Base-by-base conservation (phyloP, 257 asterid genomes). In the Solanum paucissectum region DNA sequence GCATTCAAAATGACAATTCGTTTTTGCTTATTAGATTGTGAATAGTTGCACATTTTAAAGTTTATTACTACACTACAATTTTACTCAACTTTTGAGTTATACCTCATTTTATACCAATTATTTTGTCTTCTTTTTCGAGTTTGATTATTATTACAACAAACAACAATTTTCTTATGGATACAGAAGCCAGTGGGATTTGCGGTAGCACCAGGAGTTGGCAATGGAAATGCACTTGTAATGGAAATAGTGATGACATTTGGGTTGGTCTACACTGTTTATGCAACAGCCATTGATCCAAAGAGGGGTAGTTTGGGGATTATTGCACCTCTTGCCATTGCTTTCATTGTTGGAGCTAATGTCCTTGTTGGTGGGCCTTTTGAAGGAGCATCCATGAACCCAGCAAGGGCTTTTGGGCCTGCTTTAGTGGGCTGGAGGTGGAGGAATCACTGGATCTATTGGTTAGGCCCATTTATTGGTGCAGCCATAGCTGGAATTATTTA, bases 391-490 rank as follows among this genome's bases (percentile, higher is more conserved):
- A 97, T 95, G 99, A 97, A 97, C 88, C 99, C 98, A 0, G 99
- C 99, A 0, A 88, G 98, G 79, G 99, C 99, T 0, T 97, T 97
- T 18, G 99, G 99, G 25, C 99, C 99, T 0, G 98, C 99, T 0
- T 83, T 97, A 38, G 95, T 96, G 46, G 99, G 99, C 0, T 97
- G 99, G 99, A 92, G 99, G 85, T 97, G 99, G 99, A 90, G 71
- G 55, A 33, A 94, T 89, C 99, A 97, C 36, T 96, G 99, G 99
- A 89, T 97, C 91, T 97, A 94, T 52, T 96, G 99, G 99, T 21
- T 97, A 32, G 99, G 99, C 0, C 99, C 99, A 1, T 97, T 97
- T 16, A 55, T 97, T 0, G 99, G 99, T 13, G 99, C 98, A 0
- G 99, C 92, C 0, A 2, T 96, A n/a, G 92, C 98, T 0, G 99